A percentile compares a stretch with the other conserved stretches of the same genome.
Conservation (phyloP, 2,329 filamentous ascomycete species). For the Furcasterigmium furcatum region DNA sequence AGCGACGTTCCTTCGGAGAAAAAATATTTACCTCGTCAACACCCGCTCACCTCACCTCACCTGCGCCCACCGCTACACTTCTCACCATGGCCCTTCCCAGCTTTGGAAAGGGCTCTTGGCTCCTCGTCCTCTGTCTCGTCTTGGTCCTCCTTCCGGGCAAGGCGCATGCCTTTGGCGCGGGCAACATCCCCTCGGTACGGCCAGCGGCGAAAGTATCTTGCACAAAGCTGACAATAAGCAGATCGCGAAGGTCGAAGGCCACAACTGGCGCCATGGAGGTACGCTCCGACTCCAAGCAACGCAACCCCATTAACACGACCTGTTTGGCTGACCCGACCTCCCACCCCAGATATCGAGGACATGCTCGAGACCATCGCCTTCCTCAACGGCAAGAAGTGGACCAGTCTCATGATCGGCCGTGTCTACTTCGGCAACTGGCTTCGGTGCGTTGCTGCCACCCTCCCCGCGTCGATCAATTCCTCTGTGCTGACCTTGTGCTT, state of each 20-base stretch:
- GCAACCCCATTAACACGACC: conserved; percentile 2
- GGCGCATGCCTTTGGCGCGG: conserved; percentile 63
- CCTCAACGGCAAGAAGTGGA: conserved; percentile 81
- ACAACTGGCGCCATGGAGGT: conserved; percentile 70
- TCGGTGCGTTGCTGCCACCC: background rate
- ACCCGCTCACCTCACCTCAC: too few species aligned
- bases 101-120: conserved; percentile 43
- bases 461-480: background rate
- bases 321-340: too few species aligned
- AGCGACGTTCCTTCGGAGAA: too few species aligned
- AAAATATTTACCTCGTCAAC: too few species aligned
- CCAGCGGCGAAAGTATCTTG: background rate
- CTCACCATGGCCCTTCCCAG: conserved; percentile 42
- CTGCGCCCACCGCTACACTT: too few species aligned
- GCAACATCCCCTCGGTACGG: conserved; percentile 61
- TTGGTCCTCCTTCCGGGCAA: conserved; percentile 55
- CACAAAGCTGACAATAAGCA: conserved; percentile 26
- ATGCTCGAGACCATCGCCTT: conserved; percentile 76
- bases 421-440: conserved; percentile 83
- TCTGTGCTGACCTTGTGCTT: background rate
- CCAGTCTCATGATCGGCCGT: conserved; percentile 71
- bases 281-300: conserved; percentile 8
- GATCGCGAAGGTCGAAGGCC: conserved; percentile 56
- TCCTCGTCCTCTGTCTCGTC: conserved; percentile 50
- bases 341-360: conserved; percentile 72